Percentiles rank a stretch among this genome's conserved stretches.
phyloP scores from a whole-genome alignment of 805 yeast genomes.

The Grigorovia jiainica region DNA sequence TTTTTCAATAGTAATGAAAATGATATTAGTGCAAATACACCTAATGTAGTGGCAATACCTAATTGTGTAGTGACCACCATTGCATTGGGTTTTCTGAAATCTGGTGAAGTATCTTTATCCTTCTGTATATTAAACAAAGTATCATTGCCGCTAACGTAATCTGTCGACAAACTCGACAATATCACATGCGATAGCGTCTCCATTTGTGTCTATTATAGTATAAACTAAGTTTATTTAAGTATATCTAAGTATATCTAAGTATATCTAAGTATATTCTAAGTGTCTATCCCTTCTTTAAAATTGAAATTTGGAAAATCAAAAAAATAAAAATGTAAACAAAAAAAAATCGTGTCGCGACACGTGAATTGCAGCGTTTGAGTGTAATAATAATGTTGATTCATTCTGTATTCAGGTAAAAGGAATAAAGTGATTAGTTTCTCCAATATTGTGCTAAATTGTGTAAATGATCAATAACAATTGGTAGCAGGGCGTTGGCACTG shows the following conservation, averaged over 20 bases:
- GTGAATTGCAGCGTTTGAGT: too few relatives aligned
- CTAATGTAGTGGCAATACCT: conserved; percentile 57
- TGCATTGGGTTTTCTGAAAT: conserved; percentile 30
- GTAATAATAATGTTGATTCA: too few relatives aligned
- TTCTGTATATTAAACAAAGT: background rate
- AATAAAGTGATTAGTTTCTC: conserved; percentile 57
- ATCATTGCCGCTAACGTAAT: too few relatives aligned
- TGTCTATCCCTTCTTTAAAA: too few relatives aligned
- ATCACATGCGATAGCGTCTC: background rate
- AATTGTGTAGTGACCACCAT: conserved; percentile 73
- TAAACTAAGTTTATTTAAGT: too few relatives aligned
- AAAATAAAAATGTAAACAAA: too few relatives aligned
- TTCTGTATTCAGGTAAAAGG: too few relatives aligned
- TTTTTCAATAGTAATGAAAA: conserved; percentile 64
- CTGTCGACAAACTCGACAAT: background rate
- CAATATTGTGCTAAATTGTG: conserved; percentile 97
- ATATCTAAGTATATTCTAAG: too few relatives aligned
- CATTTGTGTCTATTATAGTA: too few relatives aligned
- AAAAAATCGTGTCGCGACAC: too few relatives aligned
- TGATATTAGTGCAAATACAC: conserved; percentile 53
- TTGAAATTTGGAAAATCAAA: too few relatives aligned
- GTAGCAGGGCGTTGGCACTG: conserved; percentile 86
- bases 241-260: too few relatives aligned
- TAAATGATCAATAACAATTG: conserved; percentile 88
- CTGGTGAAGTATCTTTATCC: conserved; percentile 10